A percentile compares a stretch with the other conserved stretches of the same genome.
phyloP scores from a whole-genome alignment of 2,329 filamentous ascomycete species.

The Exophiala lecanii-corni region DNA sequence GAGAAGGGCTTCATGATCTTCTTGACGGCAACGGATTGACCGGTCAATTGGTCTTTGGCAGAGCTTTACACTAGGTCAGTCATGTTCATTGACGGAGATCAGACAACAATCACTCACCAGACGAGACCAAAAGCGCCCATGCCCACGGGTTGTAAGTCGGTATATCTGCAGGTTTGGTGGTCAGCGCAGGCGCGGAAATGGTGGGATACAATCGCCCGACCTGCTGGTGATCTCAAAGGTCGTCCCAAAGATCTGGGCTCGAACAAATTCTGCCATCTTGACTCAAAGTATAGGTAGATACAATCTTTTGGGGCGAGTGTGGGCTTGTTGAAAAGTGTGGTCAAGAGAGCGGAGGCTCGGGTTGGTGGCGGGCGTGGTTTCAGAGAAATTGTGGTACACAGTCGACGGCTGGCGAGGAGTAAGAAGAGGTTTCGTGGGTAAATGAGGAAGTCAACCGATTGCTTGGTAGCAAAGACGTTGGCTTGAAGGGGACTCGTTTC shows the following conservation, averaged over 20 bases:
- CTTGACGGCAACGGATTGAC: slow-evolving; percentile 95
- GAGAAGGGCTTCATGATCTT: slow-evolving; percentile 99
- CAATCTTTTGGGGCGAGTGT: neutral
- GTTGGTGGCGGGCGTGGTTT: neutral
- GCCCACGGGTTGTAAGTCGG: slow-evolving; percentile 94
- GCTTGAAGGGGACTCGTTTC: too few relatives aligned
- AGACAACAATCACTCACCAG: too few relatives aligned
- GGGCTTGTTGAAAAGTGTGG: neutral
- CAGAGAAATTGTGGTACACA: neutral
- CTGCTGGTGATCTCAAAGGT: slow-evolving; percentile 99
- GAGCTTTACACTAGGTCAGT: slow-evolving; percentile 57
- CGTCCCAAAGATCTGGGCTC: slow-evolving; percentile 98
- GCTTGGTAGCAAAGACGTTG: too few relatives aligned
- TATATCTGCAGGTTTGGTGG: too few relatives aligned
- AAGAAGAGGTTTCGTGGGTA: too few relatives aligned
- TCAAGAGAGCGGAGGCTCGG: neutral
- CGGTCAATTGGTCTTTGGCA: slow-evolving; percentile 94
- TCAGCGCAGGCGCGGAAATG: too few relatives aligned
- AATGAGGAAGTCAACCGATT: too few relatives aligned
- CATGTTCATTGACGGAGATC: too few relatives aligned
- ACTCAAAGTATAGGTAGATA: neutral
- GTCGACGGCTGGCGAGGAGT: neutral
- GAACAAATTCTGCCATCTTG: slow-evolving; percentile 97
- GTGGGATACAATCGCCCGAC: too few relatives aligned
- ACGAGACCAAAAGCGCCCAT: slow-evolving; percentile 99